Base-by-base conservation (phyloP, 1,139 yeast genomes). In the Maudiozyma humilis region DNA sequence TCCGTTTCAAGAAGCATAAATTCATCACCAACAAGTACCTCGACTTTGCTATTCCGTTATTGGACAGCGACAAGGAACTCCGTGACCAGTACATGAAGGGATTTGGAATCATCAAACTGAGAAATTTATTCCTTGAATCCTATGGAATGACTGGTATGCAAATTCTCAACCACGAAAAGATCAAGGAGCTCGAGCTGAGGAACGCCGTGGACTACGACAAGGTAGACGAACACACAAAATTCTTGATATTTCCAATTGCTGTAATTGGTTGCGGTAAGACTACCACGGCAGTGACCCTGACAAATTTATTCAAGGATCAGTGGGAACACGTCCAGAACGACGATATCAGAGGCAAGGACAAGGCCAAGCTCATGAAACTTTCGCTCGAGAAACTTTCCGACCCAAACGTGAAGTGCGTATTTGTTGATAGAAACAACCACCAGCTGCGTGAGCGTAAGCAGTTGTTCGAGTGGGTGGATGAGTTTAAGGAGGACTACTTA, bases 231-330 rank as follows among this genome's bases (percentile, higher is more conserved):
- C 44, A 53, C 1, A 63, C 66, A 10, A 79, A 78, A 55, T 86
- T 77, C 56, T 73, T 85, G 0, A 56, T 93, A 1, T 74, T 88
- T 1, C 93, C 97, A 0, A 78, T 89, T 13, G 88, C 97, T 0
- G 87, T 96, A 0, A 76, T 91, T 42, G 98, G 97, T 0, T 87
- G 96, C 62, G 99, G 99, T 7, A 93, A 93, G 60, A 88, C 97
- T 0, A 87, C 96, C 0, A 75, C 86, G 0, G 77, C 87, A 3
- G 63, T 75, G 39, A 80, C 91, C 0, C 65, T 91, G 37, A 53
- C 60, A 0, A 60, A 71, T 8, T 59, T 89, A 23, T 81, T 70
- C 45, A 78, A 82, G 0, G 58, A 63, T 1, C 65, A 68, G 0
- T 82, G 95, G 83, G 79, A 75, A 0, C 87, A 82, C 55, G 71